Conservation (phyloP, 2,329 filamentous ascomycete genomes). For the Aureobasidium lini region DNA sequence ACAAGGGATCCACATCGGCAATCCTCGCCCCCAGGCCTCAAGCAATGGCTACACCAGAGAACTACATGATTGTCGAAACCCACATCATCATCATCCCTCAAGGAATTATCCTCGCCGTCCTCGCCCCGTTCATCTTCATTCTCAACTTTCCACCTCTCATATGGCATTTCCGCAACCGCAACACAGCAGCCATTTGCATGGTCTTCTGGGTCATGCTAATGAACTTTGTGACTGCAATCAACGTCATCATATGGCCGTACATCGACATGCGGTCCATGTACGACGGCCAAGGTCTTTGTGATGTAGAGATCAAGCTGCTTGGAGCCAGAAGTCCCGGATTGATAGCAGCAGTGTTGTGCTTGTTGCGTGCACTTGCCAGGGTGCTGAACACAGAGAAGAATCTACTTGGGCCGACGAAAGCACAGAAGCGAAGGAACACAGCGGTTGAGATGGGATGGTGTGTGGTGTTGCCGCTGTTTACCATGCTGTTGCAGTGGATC, state of each 20-base stretch:
- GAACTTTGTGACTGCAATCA: constrained; percentile 53
- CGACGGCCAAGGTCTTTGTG: constrained; percentile 54
- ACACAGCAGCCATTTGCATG: constrained; percentile 52
- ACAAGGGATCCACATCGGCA: too few species aligned
- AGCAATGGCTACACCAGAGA: not conserved
- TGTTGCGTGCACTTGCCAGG: constrained; percentile 52
- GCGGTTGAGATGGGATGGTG: constrained; percentile 50
- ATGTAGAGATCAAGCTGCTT: constrained; percentile 54
- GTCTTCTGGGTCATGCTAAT: constrained; percentile 49
- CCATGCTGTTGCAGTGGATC: constrained; percentile 51
- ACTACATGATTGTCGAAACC: not conserved
- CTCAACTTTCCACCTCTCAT: constrained; percentile 50
- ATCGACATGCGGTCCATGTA: constrained; percentile 50
- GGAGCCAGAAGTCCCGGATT: constrained; percentile 47
- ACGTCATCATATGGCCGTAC: constrained; percentile 57
- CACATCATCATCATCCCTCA: constrained; percentile 24
- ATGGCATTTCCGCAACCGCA: constrained; percentile 54
- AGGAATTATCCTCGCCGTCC: constrained; percentile 39
- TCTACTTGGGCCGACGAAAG: constrained; percentile 42
- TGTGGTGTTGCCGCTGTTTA: constrained; percentile 46
- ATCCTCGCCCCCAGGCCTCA: too few species aligned
- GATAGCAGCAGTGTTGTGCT: constrained; percentile 47
- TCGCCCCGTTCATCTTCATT: constrained; percentile 44
- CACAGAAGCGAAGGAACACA: constrained; percentile 39
- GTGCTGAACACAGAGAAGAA: constrained; percentile 54